Evolutionary conservation across 1,284 basidiomycete species (phyloP), one percentile per base, ranked within the genome.

Genomic region (Chondrostereum purpureum): DNA sequence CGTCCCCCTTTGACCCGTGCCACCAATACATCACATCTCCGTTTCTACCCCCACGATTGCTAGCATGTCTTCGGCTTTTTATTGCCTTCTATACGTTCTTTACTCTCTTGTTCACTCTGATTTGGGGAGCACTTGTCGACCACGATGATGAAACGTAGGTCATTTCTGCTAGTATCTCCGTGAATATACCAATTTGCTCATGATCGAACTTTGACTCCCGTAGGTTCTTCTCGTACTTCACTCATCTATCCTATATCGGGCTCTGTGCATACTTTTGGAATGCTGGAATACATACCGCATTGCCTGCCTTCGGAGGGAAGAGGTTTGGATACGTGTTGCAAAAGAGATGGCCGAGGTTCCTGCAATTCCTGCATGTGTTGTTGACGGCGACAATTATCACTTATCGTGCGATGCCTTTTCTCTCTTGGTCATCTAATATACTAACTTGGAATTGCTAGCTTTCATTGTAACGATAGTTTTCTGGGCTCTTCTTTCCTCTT

Each of bases 291-390:
- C 82, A 85, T 48, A 77, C 77, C 0, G 44, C 73, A 11, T 58
- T 59, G 1, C 83, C 73, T 48, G 70, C 67, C 1, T 24, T 39
- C 49, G 31, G 45, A 56, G 48, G 46, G 54, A 45, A 45, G 48
- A n/a, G n/a, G n/a, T n/a, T n/a, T n/a, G n/a, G n/a, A n/a, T 84
- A 83, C 52, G 74, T 75, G 0, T 64, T 86, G 17, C 80, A 81
- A 53, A 31, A 31, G 27, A 54, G 59, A 20, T 84, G 83, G 83
- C 72, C 72, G 1, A 66, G 66, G 24, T 44, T 65, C 1, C 54
- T 83, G n/a, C 81, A 82, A 51, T 64, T 73, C 35, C 57, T 82
- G 40, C 83, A 86, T 53, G 59, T 77, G 5, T 51, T 78, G 18
- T 60, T 86, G 22, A 65, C 70, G 45, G 62, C 72, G 3, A 79